Base-by-base conservation (phyloP, 2,329 filamentous ascomycete genomes). In the Colletotrichum lupini region DNA sequence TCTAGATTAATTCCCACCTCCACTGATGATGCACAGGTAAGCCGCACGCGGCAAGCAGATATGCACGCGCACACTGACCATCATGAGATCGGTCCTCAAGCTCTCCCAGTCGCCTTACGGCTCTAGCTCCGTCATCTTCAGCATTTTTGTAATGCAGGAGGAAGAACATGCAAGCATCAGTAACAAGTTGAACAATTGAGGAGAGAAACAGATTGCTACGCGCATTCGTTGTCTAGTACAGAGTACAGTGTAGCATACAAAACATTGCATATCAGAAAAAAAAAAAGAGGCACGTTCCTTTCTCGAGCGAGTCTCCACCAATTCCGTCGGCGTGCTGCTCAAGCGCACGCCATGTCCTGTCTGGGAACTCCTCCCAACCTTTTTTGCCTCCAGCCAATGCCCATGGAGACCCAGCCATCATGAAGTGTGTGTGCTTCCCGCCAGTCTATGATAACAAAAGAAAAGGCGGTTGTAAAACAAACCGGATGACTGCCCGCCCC, bases 221-320 rank as follows among this genome's bases (percentile, higher is more conserved):
- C 56, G 61, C 67, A 46, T 71, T 73, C 71, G 71, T 73, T 71
- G 71, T 73, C 71, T 73, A 73, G 56, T 71, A 73, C 71, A 71
- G 60, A 73, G 56, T 71, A 73, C 71, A 71, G 60, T 24, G 49
- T 73, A 61, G 67, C 60, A 73, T 71, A 73, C 71, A 73, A 37
- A 46, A 35, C 37, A 59, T 53, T 67, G 53, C 66, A 60, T 66
- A 22, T 46, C 62, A 55, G 57, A 58, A 30, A 56, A 30, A 55
- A 55, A n/a, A 49, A 62, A 32, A 65, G 35, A 58, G 35, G 26
- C 56, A 68, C 30, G 37, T 61, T 72, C 60, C 71, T 73, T 73
- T 61, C 56, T 65, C 67, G 56, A 55, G 35, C 37, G 53, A 65
- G 55, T 61, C 46, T 49, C 67, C 55, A 24, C 42, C 42, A 68